Evolutionary conservation across 345 rosid species (phyloP).

Genomic region (Euphorbia pulcherrima): DNA sequence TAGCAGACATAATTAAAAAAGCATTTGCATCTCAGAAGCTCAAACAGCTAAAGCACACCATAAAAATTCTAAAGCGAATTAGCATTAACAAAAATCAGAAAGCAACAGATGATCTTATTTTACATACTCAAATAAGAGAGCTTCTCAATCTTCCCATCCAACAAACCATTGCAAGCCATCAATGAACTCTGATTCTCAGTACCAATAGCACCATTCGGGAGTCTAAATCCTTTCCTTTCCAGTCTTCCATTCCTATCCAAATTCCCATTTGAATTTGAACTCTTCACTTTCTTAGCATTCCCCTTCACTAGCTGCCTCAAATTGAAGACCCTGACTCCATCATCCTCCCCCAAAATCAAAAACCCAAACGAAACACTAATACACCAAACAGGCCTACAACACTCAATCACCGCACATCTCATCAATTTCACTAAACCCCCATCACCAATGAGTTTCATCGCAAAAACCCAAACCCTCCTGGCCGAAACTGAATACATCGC

Average conservation of each 20-base stretch:
- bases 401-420: conserved; percentile 69
- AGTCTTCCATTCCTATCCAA: conserved; percentile 25
- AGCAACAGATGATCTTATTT: neutral
- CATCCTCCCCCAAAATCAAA: conserved; percentile 67
- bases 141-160: conserved; percentile 46
- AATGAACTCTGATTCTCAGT: conserved; percentile 17
- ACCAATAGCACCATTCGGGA: conserved; percentile 43
- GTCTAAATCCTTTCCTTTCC: conserved; percentile 26
- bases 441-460: conserved; percentile 39
- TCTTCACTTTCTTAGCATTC: conserved; percentile 40
- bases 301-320: conserved; percentile 55
- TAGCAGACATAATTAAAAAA: neutral
- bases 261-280: conserved; percentile 20
- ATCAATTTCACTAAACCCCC: conserved; percentile 51
- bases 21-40: neutral
- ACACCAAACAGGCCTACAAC: conserved; percentile 58
- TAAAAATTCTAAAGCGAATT: neutral
- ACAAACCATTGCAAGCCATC: conserved; percentile 30
- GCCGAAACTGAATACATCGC: conserved; percentile 53
- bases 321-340: conserved; percentile 61
- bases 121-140: conserved; percentile 47
- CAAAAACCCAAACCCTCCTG: conserved; percentile 56
- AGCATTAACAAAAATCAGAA: neutral
- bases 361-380: conserved; percentile 52
- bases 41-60: neutral